These are phyloP conservation scores for Debaryomyces singareniensis DNA, from an alignment of 1,139 yeast species.

Conservation along the genomic window DNA sequence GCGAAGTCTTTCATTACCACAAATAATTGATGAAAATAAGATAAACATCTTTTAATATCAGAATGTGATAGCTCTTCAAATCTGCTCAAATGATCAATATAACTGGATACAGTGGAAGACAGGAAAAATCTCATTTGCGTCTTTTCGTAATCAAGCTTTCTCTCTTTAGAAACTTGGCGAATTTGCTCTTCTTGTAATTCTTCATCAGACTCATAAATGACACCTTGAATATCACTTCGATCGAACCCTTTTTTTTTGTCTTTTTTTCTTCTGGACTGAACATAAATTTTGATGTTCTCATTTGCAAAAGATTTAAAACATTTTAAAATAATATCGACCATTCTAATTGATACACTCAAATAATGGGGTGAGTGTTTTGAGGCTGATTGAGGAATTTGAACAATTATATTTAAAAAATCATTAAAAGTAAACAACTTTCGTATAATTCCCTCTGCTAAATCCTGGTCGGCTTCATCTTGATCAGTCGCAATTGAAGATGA, in stretches of 20 bases:
- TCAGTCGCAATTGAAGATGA: constrained; percentile 3
- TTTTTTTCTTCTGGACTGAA: constrained; percentile 41
- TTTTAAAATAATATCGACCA: constrained; percentile 61
- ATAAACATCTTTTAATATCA: constrained; percentile 58
- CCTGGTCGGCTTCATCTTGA: constrained; percentile 42
- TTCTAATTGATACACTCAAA: constrained; percentile 56
- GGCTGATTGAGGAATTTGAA: constrained; percentile 60
- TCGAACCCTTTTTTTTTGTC: constrained; percentile 20
- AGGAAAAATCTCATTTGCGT: constrained; percentile 39
- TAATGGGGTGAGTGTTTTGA: constrained; percentile 59
- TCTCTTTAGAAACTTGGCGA: constrained; percentile 34
- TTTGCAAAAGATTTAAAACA: constrained; percentile 62
- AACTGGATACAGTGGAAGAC: constrained; percentile 41
- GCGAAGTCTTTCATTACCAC: constrained; percentile 55
- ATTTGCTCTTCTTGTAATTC: constrained; percentile 40
- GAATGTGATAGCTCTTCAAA: constrained; percentile 57
- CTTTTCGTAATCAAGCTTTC: constrained; percentile 43
- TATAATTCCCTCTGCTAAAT: constrained; percentile 43
- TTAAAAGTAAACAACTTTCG: constrained; percentile 56
- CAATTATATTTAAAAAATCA: constrained; percentile 53
- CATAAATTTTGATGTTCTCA: constrained; percentile 52
- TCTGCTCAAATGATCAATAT: constrained; percentile 44
- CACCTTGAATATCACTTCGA: constrained; percentile 24
- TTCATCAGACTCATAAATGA: constrained; percentile 38
- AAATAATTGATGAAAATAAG: constrained; percentile 69